These are phyloP conservation scores for Suhomyces taliae DNA, from an alignment of 1,139 yeast species.

Conservation along the genomic window DNA sequence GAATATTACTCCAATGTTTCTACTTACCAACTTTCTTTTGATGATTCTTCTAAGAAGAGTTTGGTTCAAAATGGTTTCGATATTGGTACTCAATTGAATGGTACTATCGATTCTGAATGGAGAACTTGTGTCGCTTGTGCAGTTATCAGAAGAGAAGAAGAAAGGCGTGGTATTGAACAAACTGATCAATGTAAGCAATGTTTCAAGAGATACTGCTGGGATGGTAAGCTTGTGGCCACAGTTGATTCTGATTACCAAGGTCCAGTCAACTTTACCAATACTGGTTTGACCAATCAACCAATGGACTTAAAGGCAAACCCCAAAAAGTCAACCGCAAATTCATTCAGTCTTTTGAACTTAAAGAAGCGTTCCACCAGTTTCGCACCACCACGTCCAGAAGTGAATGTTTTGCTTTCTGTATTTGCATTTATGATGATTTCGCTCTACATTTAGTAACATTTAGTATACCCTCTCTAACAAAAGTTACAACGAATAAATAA, in stretches of 20 bases:
- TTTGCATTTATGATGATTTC: neutral
- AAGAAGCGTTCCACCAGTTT: constrained; percentile 4
- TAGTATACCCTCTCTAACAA: neutral
- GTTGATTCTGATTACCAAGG: constrained; percentile 9
- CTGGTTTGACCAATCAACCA: constrained; percentile 29
- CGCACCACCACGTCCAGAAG: neutral
- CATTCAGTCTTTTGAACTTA: neutral
- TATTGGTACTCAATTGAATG: constrained; percentile 67
- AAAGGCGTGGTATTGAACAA: constrained; percentile 61
- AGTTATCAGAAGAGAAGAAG: constrained; percentile 76
- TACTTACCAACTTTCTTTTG: constrained; percentile 67
- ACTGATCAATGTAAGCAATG: constrained; percentile 75
- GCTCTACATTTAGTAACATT: neutral
- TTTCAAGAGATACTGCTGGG: constrained; percentile 81
- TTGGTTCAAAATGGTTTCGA: constrained; percentile 82
- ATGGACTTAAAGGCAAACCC: constrained; percentile 5
- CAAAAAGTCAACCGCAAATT: neutral
- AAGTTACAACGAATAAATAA: neutral
- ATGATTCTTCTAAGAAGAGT: constrained; percentile 53
- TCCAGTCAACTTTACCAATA: constrained; percentile 28
- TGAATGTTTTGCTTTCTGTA: neutral
- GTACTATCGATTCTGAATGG: constrained; percentile 74
- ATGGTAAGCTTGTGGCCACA: constrained; percentile 42
- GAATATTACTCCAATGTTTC: constrained; percentile 68
- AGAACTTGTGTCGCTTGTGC: constrained; percentile 87